A percentile compares a stretch with the other conserved stretches of the same genome.
phyloP scores from a whole-genome alignment of 148 eudicot species.

The Rhododendron griersonianum region DNA sequence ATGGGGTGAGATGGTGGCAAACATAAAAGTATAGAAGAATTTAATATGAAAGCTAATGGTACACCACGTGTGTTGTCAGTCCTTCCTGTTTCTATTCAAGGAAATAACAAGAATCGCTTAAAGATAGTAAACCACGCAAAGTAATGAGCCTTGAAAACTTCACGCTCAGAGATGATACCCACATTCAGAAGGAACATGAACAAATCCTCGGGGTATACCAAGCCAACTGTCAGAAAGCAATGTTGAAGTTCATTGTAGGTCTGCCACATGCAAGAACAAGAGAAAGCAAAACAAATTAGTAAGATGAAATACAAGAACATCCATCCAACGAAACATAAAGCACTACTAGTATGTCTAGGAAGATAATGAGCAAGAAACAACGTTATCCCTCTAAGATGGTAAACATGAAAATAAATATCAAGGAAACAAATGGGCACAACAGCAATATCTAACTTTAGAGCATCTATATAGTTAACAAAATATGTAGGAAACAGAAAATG shows the following conservation, averaged over 20 bases:
- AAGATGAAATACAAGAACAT: not conserved
- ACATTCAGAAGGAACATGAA: constrained; percentile 85
- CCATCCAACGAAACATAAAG: not conserved
- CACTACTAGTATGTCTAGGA: too few relatives aligned
- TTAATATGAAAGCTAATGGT: not conserved
- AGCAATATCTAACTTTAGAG: not conserved
- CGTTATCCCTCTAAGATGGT: not conserved
- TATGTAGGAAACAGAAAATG: not conserved
- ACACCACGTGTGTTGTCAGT: not conserved
- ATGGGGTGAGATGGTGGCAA: too few relatives aligned
- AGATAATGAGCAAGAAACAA: not conserved
- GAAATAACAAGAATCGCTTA: not conserved
- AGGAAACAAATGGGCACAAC: constrained; percentile 1
- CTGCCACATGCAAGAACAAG: constrained; percentile 37
- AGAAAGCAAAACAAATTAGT: not conserved
- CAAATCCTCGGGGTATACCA: constrained; percentile 88
- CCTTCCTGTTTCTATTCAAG: not conserved
- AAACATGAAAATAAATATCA: not conserved
- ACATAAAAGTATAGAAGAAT: not conserved
- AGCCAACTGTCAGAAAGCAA: constrained; percentile 87
- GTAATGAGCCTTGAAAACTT: not conserved
- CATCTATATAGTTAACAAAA: not conserved
- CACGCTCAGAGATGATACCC: constrained; percentile 26
- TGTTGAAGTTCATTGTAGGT: constrained; percentile 92
- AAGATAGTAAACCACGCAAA: not conserved